These are phyloP conservation scores for Lichtheimia corymbifera DNA, from an alignment of 371 early-diverging fungal species.

Conservation along the genomic window DNA sequence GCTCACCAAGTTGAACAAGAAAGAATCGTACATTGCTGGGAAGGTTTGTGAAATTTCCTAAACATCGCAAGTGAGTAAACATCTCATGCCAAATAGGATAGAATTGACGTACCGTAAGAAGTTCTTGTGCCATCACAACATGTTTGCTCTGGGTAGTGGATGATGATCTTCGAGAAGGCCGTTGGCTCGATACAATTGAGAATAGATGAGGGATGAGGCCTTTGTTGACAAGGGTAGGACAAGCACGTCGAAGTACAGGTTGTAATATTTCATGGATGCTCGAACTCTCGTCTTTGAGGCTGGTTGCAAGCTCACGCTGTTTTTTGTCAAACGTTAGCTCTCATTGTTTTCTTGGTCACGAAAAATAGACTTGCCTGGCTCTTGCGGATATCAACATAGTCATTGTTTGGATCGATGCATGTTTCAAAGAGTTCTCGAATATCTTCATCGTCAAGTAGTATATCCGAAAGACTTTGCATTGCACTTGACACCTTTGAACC, in stretches of 20 bases:
- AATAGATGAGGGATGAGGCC: conserved; percentile 26
- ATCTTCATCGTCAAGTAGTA: conserved; percentile 15
- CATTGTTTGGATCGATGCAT: conserved; percentile 20
- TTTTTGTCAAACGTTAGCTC: too few relatives aligned
- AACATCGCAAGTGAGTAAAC: not conserved
- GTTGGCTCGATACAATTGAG: conserved; percentile 11
- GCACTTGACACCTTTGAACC: conserved; percentile 32
- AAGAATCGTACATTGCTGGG: conserved; percentile 19
- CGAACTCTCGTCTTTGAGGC: conserved; percentile 18
- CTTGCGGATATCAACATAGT: conserved; percentile 26
- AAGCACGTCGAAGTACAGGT: conserved; percentile 64
- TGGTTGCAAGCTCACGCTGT: too few relatives aligned
- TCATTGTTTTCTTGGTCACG: too few relatives aligned
- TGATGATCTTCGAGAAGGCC: conserved; percentile 3
- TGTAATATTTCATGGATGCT: conserved; percentile 68
- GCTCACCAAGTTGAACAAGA: conserved; percentile 13
- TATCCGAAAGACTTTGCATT: conserved; percentile 23
- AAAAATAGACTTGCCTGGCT: not conserved
- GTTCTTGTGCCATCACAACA: conserved; percentile 23
- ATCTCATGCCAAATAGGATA: too few relatives aligned
- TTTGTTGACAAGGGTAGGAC: conserved; percentile 51
- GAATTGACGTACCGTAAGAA: conserved; percentile 22
- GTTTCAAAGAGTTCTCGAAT: conserved; percentile 24
- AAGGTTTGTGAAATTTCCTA: conserved; percentile 20
- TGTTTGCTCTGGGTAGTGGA: conserved; percentile 13